phyloP scores from a whole-genome alignment of 768 basidiomycete genomes.

The Tricholoma hemisulphureum region DNA sequence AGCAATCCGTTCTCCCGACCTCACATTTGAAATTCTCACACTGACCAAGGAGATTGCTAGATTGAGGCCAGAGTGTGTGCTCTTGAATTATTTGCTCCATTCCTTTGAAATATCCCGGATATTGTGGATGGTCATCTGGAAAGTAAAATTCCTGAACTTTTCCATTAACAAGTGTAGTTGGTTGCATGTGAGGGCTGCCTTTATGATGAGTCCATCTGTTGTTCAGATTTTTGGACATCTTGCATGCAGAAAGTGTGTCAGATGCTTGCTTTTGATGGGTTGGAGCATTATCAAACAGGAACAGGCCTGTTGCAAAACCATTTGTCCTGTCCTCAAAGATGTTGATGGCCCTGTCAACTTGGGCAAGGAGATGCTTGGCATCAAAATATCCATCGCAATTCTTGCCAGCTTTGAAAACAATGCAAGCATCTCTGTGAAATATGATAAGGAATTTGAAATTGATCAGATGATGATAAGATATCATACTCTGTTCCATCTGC shows the following conservation, averaged over 20 bases:
- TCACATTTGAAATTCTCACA: slow-evolving; percentile 23
- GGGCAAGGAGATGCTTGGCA: background rate
- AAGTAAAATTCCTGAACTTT: slow-evolving; percentile 33
- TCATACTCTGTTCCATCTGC: background rate
- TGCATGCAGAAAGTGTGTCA: slow-evolving; percentile 25
- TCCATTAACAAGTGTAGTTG: slow-evolving; percentile 18
- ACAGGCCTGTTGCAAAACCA: slow-evolving; percentile 15
- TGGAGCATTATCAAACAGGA: background rate
- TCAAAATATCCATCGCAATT: background rate
- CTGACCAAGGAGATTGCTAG: slow-evolving; percentile 18
- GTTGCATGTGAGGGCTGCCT: slow-evolving; percentile 19
- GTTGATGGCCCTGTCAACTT: background rate
- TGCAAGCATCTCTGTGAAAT: background rate
- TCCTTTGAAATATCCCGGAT: slow-evolving; percentile 36
- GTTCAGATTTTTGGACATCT: slow-evolving; percentile 27
- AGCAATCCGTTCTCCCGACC: slow-evolving; percentile 15
- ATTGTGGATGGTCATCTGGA: slow-evolving; percentile 24
- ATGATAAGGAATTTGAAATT: background rate
- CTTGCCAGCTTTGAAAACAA: background rate
- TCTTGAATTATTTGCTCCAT: slow-evolving; percentile 31
- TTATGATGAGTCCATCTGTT: slow-evolving; percentile 13
- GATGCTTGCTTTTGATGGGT: slow-evolving; percentile 19
- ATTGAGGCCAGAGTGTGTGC: slow-evolving; percentile 15
- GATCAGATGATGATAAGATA: background rate
- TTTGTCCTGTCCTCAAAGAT: background rate